phyloP scores from a whole-genome alignment of 202 grass and related monocot genomes.

The Zizania palustris region DNA sequence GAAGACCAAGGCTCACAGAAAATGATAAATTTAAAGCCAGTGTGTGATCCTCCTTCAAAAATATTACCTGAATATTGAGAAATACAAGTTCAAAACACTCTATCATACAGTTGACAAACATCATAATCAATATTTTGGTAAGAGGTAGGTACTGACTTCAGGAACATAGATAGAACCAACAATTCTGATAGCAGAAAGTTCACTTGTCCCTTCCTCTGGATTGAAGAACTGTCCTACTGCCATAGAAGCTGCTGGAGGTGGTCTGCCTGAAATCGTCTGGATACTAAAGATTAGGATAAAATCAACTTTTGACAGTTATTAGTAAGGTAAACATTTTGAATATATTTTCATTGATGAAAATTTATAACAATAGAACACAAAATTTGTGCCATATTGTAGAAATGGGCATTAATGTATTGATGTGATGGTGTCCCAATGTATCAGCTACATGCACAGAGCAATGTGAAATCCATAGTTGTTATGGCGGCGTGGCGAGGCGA shows the following conservation, averaged over 20 bases:
- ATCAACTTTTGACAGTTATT: constrained; percentile 34
- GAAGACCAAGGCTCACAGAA: constrained; percentile 81
- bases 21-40: constrained; percentile 78
- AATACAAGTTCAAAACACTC: constrained; percentile 34
- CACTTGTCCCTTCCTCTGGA: constrained; percentile 66
- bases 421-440: background rate
- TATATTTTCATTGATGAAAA: constrained; percentile 12
- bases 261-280: constrained; percentile 95
- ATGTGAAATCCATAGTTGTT: background rate
- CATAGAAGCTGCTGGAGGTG: constrained; percentile 95
- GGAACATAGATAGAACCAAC: constrained; percentile 65
- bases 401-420: background rate
- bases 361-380: constrained; percentile 12
- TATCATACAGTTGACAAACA: constrained; percentile 17
- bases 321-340: constrained; percentile 17
- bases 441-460: background rate
- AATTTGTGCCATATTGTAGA: background rate
- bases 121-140: constrained; percentile 31
- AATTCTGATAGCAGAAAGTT: constrained; percentile 59
- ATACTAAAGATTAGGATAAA: constrained; percentile 52
- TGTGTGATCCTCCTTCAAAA: constrained; percentile 83
- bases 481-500: no score
- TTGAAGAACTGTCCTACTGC: constrained; percentile 98
- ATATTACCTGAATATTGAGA: constrained; percentile 66
- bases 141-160: constrained; percentile 57